These are phyloP conservation scores for Benincasa hispida DNA, from an alignment of 306 rosid species.

Conservation along the genomic window DNA sequence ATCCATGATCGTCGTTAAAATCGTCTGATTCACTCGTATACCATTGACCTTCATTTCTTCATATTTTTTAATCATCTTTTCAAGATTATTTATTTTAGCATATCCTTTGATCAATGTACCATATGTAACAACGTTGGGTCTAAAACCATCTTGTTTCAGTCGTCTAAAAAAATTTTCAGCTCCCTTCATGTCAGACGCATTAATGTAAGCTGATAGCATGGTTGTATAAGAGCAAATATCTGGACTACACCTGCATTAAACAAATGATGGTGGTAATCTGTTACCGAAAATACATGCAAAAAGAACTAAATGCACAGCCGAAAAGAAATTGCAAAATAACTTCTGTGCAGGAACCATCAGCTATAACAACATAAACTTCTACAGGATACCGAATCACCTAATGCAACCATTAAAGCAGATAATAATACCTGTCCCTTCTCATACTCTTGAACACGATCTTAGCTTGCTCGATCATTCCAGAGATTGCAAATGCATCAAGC, in stretches of 20 bases:
- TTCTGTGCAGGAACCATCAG: neutral
- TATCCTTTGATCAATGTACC: slow-evolving; percentile 82
- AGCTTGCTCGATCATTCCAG: slow-evolving; percentile 97
- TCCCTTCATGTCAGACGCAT: slow-evolving; percentile 82
- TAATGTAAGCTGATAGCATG: slow-evolving; percentile 83
- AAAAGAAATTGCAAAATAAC: neutral
- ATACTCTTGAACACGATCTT: slow-evolving; percentile 73
- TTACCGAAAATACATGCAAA: neutral
- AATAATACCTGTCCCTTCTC: slow-evolving; percentile 81
- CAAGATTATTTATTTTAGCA: slow-evolving; percentile 51
- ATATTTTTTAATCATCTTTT: slow-evolving; percentile 51
- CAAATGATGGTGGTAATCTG: neutral
- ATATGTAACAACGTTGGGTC: slow-evolving; percentile 71
- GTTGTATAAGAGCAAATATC: slow-evolving; percentile 83
- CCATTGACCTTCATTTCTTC: slow-evolving; percentile 63
- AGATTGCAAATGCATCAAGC: slow-evolving; percentile 83
- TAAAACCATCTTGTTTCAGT: slow-evolving; percentile 59
- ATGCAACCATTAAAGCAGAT: neutral
- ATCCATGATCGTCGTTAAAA: slow-evolving; percentile 81
- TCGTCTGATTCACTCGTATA: slow-evolving; percentile 48
- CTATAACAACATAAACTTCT: neutral
- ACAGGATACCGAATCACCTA: neutral
- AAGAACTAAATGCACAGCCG: neutral
- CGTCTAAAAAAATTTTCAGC: slow-evolving; percentile 74
- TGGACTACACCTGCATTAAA: slow-evolving; percentile 50